phyloP scores from a whole-genome alignment of 306 rosid species.

The Prunus salicina region DNA sequence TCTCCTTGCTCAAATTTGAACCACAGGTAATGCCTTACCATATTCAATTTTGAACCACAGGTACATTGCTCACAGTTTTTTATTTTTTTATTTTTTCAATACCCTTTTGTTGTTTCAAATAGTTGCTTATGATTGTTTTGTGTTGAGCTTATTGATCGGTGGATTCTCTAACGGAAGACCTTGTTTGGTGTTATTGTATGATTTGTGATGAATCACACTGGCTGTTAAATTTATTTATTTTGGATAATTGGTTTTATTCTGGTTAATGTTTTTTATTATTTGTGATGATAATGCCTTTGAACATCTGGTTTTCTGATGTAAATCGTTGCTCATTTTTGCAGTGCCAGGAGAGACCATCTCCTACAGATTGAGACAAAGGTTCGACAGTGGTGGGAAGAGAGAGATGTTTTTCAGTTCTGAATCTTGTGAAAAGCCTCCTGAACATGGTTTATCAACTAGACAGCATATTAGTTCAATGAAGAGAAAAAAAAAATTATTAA shows the following conservation, averaged over 20 bases:
- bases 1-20: too few species aligned
- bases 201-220: too few species aligned
- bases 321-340: constrained; percentile 13
- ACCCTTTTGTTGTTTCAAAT: too few species aligned
- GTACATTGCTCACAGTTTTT: too few species aligned
- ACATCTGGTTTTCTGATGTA: background rate
- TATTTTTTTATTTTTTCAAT: too few species aligned
- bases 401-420: constrained; percentile 63
- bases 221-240: too few species aligned
- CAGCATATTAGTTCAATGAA: too few species aligned
- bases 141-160: background rate
- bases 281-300: background rate
- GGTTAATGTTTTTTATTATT: background rate
- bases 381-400: constrained; percentile 78
- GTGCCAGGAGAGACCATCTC: constrained; percentile 76
- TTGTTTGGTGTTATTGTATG: too few species aligned
- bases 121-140: background rate
- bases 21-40: too few species aligned
- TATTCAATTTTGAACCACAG: too few species aligned
- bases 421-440: constrained; percentile 56
- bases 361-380: constrained; percentile 67
- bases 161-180: too few species aligned
- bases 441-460: background rate
- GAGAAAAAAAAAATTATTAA: too few species aligned
- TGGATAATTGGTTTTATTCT: background rate